These are phyloP conservation scores for Emmonsiellopsis sp. DNA, from an alignment of 2,329 filamentous ascomycete species.

Conservation along the genomic window DNA sequence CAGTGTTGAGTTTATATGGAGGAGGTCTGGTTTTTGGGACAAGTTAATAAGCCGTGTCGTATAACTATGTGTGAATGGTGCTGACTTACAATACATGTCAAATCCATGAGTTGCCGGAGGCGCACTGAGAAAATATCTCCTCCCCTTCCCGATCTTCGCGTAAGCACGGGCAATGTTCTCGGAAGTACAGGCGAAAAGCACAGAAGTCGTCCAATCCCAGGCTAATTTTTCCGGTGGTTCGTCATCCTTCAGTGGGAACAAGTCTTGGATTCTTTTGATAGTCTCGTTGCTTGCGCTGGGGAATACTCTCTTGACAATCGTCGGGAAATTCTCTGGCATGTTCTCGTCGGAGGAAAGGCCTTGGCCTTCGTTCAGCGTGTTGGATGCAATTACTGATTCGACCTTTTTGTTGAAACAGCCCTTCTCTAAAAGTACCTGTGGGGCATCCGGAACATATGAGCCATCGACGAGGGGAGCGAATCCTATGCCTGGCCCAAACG, in stretches of 20 bases:
- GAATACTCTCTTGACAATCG: not conserved
- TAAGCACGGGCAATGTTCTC: conserved; percentile 1
- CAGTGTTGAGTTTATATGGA: not conserved
- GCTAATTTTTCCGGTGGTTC: conserved; percentile 3
- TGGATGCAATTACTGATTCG: not conserved
- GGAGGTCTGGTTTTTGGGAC: not conserved
- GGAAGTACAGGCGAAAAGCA: conserved; percentile 5
- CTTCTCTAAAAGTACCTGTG: not conserved
- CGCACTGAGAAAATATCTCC: conserved; percentile 4
- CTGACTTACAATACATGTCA: conserved; percentile 6
- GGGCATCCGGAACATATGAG: not conserved
- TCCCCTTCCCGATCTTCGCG: not conserved
- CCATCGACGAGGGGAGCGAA: conserved; percentile 5
- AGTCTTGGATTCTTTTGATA: not conserved
- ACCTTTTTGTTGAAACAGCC: not conserved
- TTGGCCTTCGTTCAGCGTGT: conserved; percentile 2
- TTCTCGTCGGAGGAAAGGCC: not conserved
- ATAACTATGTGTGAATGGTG: conserved; percentile 1
- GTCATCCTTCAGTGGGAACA: not conserved
- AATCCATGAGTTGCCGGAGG: conserved; percentile 3
- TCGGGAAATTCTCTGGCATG: conserved; percentile 5
- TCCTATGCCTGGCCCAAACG: conserved; percentile 4
- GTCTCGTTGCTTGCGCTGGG: conserved; percentile 1
- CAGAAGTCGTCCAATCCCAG: conserved; percentile 7
- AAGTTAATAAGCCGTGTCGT: not conserved